These are phyloP conservation scores for Pseudevernia furfuracea DNA, from an alignment of 495 filamentous ascomycete genomes.

Conservation along the genomic window DNA sequence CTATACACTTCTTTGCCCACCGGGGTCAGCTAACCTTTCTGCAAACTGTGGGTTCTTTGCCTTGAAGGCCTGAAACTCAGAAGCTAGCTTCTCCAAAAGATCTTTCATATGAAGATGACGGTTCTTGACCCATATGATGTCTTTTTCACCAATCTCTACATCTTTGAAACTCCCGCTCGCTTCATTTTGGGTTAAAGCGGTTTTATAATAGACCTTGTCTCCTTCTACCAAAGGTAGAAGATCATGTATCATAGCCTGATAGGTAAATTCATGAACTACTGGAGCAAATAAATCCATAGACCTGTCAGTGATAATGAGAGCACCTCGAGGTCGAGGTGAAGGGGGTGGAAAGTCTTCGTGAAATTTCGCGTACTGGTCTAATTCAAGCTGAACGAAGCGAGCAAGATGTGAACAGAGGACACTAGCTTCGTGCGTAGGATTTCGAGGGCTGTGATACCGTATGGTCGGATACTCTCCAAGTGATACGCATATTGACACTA, in stretches of 20 bases:
- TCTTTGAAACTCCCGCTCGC: slow-evolving; percentile 69
- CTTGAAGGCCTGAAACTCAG: slow-evolving; percentile 86
- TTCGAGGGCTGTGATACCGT: slow-evolving; percentile 74
- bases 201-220: slow-evolving; percentile 80
- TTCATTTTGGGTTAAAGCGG: slow-evolving; percentile 61
- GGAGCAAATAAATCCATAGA: slow-evolving; percentile 87
- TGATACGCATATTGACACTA: slow-evolving; percentile 72
- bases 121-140: slow-evolving; percentile 88
- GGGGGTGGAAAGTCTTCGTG: slow-evolving; percentile 73
- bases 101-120: slow-evolving; percentile 97
- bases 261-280: slow-evolving; percentile 91
- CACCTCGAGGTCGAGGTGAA: slow-evolving; percentile 70
- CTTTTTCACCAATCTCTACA: slow-evolving; percentile 80
- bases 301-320: slow-evolving; percentile 80
- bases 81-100: slow-evolving; percentile 85
- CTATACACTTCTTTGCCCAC: background rate
- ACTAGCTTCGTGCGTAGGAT: slow-evolving; percentile 72
- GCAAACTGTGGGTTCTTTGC: slow-evolving; percentile 91
- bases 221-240: slow-evolving; percentile 77
- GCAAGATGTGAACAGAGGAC: slow-evolving; percentile 83
- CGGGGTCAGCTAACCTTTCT: slow-evolving; percentile 44
- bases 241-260: slow-evolving; percentile 96
- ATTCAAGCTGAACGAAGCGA: slow-evolving; percentile 81
- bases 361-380: slow-evolving; percentile 76
- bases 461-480: slow-evolving; percentile 85